phyloP scores from a whole-genome alignment of 169 alveolate species.

The Theileria parva region DNA sequence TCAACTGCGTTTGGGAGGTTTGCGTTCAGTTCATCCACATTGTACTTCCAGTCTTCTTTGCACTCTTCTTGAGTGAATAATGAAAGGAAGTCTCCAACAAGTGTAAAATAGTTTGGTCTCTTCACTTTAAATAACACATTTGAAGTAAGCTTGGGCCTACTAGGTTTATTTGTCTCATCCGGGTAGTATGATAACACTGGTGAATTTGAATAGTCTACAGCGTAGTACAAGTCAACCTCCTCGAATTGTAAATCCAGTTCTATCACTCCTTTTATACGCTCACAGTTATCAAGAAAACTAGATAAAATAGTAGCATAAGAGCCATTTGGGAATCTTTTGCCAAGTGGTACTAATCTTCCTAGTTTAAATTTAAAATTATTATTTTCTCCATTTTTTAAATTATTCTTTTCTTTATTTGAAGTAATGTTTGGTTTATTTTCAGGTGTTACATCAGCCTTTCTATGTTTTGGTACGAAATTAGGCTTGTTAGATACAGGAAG shows the following conservation, averaged over 20 bases:
- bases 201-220: slow-evolving; percentile 5
- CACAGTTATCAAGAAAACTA: not conserved
- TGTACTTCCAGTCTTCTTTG: not conserved
- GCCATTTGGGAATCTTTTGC: not conserved
- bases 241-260: not conserved
- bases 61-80: not conserved
- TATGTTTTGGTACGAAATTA: not conserved
- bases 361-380: too few relatives aligned
- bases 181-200: slow-evolving; percentile 1
- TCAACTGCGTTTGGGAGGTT: not conserved
- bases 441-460: not conserved
- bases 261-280: not conserved
- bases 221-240: slow-evolving; percentile 7
- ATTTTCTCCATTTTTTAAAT: not conserved
- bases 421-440: not conserved
- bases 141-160: not conserved
- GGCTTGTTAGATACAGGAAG: not conserved
- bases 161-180: not conserved
- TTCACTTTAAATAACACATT: not conserved
- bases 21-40: not conserved
- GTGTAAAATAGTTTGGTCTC: slow-evolving; percentile 11
- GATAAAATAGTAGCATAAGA: not conserved
- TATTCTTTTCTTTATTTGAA: not conserved
- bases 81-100: not conserved
- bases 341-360: not conserved